A percentile compares a stretch with the other conserved stretches of the same genome.
Conservation (phyloP, 1,284 basidiomycete genomes). For the Trichosporon coremiiforme region DNA sequence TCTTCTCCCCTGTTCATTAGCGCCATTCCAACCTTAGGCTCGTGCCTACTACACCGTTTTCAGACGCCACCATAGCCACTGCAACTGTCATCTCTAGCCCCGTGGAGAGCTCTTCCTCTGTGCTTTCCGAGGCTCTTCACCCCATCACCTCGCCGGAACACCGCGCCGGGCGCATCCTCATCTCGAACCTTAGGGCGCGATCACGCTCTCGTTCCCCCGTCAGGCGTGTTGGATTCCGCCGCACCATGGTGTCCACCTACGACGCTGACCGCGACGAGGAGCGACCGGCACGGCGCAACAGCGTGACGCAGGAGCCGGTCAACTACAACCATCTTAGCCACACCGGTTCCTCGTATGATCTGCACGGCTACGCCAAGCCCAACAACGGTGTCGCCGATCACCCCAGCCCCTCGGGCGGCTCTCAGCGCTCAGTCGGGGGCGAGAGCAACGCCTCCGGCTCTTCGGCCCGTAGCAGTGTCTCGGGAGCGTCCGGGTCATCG, state of each 20-base stretch:
- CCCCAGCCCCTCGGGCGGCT: neutral
- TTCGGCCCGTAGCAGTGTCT: neutral
- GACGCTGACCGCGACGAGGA: conserved; percentile 5
- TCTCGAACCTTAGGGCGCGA: conserved; percentile 8
- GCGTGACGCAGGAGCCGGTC: neutral
- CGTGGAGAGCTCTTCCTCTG: conserved; percentile 11
- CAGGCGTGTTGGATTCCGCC: conserved; percentile 1
- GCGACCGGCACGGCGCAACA: conserved; percentile 6
- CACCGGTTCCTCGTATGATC: neutral
- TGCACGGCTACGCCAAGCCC: conserved; percentile 9
- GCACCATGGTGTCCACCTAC: conserved; percentile 9
- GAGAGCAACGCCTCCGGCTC: conserved; percentile 6
- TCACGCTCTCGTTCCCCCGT: conserved; percentile 14
- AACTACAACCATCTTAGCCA: conserved; percentile 14
- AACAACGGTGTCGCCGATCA: neutral
- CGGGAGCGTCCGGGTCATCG: conserved; percentile 6
- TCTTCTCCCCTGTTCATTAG: neutral
- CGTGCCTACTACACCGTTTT: neutral
- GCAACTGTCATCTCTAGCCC: conserved; percentile 4
- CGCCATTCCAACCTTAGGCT: conserved; percentile 12
- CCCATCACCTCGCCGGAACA: neutral
- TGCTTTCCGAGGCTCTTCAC: neutral
- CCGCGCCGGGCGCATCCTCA: conserved; percentile 8
- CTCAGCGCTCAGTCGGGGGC: neutral
- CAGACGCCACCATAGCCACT: conserved; percentile 10